These are phyloP conservation scores for Pyricularia pennisetigena DNA, from an alignment of 2,329 filamentous ascomycete species.

Conservation along the genomic window DNA sequence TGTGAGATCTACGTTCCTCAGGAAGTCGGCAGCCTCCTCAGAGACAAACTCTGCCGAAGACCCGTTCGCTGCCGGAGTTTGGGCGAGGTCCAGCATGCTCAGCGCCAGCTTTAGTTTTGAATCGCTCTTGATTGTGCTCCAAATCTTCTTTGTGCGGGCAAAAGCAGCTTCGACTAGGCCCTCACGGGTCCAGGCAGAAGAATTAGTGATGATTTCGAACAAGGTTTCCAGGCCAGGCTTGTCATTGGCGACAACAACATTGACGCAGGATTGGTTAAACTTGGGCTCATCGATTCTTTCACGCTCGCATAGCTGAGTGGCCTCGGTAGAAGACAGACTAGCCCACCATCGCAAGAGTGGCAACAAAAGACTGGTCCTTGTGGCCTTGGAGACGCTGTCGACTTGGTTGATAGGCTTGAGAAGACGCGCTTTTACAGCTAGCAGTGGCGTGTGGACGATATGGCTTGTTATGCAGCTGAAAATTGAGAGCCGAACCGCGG, in stretches of 20 bases:
- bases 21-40: slow-evolving; percentile 58
- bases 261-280: slow-evolving; percentile 31
- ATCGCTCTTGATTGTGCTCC: slow-evolving; percentile 60
- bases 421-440: slow-evolving; percentile 60
- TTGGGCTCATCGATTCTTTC: slow-evolving; percentile 20
- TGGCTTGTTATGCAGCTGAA: slow-evolving; percentile 68
- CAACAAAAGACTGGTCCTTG: slow-evolving; percentile 67
- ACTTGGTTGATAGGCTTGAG: slow-evolving; percentile 64
- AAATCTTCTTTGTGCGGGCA: slow-evolving; percentile 58
- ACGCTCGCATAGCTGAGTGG: slow-evolving; percentile 33
- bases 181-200: slow-evolving; percentile 29
- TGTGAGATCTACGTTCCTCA: slow-evolving; percentile 64
- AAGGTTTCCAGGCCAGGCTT: slow-evolving; percentile 39
- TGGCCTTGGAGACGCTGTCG: slow-evolving; percentile 58
- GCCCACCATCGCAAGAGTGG: slow-evolving; percentile 65
- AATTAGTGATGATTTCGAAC: slow-evolving; percentile 34
- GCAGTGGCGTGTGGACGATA: slow-evolving; percentile 55
- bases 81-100: slow-evolving; percentile 46
- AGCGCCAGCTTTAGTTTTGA: slow-evolving; percentile 49
- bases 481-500: slow-evolving; percentile 53
- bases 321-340: slow-evolving; percentile 38
- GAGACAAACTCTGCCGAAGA: slow-evolving; percentile 27
- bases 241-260: slow-evolving; percentile 45
- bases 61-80: slow-evolving; percentile 30
- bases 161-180: slow-evolving; percentile 58